These are phyloP conservation scores for Zygosaccharomyces pseudorouxii DNA, from an alignment of 805 yeast genomes.

Conservation along the genomic window DNA sequence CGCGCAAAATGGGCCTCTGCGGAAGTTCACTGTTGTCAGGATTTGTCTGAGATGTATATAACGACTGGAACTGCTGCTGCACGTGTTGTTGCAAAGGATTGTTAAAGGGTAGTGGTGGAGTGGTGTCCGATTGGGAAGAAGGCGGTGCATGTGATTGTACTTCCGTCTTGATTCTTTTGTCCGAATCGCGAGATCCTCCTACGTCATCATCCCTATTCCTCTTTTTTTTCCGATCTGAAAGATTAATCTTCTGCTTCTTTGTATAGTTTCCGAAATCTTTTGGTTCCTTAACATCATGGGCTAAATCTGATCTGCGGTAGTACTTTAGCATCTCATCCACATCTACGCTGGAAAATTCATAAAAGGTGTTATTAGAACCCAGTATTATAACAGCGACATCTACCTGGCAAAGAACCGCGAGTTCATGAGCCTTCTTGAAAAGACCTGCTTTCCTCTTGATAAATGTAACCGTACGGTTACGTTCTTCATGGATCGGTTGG, in stretches of 20 bases:
- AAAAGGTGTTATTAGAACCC: constrained; percentile 76
- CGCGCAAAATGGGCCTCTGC: constrained; percentile 55
- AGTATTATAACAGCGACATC: constrained; percentile 87
- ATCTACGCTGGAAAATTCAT: constrained; percentile 76
- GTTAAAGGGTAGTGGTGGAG: constrained; percentile 14
- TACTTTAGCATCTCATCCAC: constrained; percentile 46
- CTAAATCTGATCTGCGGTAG: constrained; percentile 33
- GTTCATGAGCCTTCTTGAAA: constrained; percentile 57
- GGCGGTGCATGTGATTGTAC: neutral
- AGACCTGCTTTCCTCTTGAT: constrained; percentile 92
- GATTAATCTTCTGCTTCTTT: constrained; percentile 28
- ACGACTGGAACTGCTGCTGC: constrained; percentile 26
- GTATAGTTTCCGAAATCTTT: constrained; percentile 60
- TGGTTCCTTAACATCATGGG: constrained; percentile 61
- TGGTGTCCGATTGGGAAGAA: neutral
- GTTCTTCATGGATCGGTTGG: constrained; percentile 83
- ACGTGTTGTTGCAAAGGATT: constrained; percentile 28
- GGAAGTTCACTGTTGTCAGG: constrained; percentile 17
- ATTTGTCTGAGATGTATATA: constrained; percentile 20
- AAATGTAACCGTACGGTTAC: constrained; percentile 67
- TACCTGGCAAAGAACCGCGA: constrained; percentile 86
- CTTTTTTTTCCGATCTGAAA: constrained; percentile 11
- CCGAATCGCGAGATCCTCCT: constrained; percentile 12
- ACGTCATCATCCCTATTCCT: constrained; percentile 13
- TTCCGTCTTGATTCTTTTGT: constrained; percentile 6